A percentile compares a stretch with the other conserved stretches of the same genome.
phyloP scores from a whole-genome alignment of 1,139 yeast species.

The Yamadazyma epiphylla region DNA sequence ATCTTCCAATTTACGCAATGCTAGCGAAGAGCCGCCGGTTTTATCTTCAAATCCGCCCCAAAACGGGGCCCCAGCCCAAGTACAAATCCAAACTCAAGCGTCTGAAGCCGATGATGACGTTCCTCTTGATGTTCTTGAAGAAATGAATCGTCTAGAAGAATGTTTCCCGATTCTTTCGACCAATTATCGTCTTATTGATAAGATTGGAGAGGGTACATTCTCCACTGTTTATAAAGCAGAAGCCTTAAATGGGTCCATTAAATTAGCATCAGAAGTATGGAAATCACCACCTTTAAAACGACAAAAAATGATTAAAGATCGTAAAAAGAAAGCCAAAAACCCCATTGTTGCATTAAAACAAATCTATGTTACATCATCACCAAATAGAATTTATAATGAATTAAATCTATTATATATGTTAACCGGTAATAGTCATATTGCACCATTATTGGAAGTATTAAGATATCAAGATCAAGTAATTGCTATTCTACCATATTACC shows the following conservation, averaged over 20 bases:
- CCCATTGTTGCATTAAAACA: conserved; percentile 87
- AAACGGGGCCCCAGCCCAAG: neutral
- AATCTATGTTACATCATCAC: conserved; percentile 93
- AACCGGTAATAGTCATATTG: conserved; percentile 69
- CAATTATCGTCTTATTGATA: conserved; percentile 67
- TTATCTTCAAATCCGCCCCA: no score
- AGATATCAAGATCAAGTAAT: conserved; percentile 88
- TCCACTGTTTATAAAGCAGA: conserved; percentile 88
- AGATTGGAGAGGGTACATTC: conserved; percentile 95
- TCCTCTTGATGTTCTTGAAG: conserved; percentile 54
- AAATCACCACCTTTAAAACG: conserved; percentile 43
- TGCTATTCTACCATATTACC: conserved; percentile 87
- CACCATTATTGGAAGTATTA: conserved; percentile 84
- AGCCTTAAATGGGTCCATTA: conserved; percentile 49
- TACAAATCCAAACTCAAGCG: neutral
- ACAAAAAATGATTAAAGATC: conserved; percentile 6
- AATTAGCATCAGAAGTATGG: conserved; percentile 40
- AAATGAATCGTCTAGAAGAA: conserved; percentile 59
- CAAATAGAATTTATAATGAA: conserved; percentile 85
- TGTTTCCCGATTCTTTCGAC: conserved; percentile 60
- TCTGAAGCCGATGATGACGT: conserved; percentile 33
- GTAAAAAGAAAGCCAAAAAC: conserved; percentile 23
- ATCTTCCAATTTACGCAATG: no score
- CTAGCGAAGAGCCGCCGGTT: neutral
- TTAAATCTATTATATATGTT: conserved; percentile 68